phyloP scores from a whole-genome alignment of 805 yeast species.

The Yamadazyma kitorensis region DNA sequence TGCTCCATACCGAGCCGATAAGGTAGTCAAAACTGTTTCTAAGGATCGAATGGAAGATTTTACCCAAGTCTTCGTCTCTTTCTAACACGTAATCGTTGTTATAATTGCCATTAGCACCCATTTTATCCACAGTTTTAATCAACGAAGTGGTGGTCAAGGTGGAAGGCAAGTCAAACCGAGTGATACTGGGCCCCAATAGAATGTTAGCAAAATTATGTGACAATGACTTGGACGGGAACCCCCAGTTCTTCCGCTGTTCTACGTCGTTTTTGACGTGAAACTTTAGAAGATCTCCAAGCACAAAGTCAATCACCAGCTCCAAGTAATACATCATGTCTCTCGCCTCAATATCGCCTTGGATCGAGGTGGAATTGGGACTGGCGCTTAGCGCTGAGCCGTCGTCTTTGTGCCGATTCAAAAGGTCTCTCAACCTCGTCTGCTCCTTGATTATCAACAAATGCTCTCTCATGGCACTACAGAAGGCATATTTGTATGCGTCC shows the following conservation, averaged over 20 bases:
- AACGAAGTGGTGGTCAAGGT: slow-evolving; percentile 14
- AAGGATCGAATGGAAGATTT: slow-evolving; percentile 17
- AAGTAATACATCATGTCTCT: slow-evolving; percentile 18
- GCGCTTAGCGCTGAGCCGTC: too few relatives aligned
- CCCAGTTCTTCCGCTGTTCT: slow-evolving; percentile 10
- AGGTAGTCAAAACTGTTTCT: slow-evolving; percentile 11
- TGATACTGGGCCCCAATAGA: slow-evolving; percentile 20
- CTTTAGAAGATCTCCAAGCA: slow-evolving; percentile 13
- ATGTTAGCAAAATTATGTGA: slow-evolving; percentile 14
- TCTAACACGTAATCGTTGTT: slow-evolving; percentile 2
- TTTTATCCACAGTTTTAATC: slow-evolving; percentile 1
- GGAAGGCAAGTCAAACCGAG: slow-evolving; percentile 10
- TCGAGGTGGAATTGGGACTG: too few relatives aligned
- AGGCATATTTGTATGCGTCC: slow-evolving; percentile 22
- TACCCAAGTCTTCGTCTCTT: slow-evolving; percentile 16
- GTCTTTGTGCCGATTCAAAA: slow-evolving; percentile 10
- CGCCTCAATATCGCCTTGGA: too few relatives aligned
- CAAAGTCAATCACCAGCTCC: slow-evolving; percentile 15
- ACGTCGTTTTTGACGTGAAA: slow-evolving; percentile 16
- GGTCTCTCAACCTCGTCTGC: slow-evolving; percentile 3
- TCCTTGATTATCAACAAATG: slow-evolving; percentile 19
- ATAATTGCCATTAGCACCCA: slow-evolving; percentile 2
- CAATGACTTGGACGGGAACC: slow-evolving; percentile 12
- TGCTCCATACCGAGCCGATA: background rate
- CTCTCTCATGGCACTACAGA: slow-evolving; percentile 22